Percentiles rank a stretch among this genome's conserved stretches.
Evolutionary conservation across 805 yeast species (phyloP).

Genomic region (Starmerella bombicola): DNA sequence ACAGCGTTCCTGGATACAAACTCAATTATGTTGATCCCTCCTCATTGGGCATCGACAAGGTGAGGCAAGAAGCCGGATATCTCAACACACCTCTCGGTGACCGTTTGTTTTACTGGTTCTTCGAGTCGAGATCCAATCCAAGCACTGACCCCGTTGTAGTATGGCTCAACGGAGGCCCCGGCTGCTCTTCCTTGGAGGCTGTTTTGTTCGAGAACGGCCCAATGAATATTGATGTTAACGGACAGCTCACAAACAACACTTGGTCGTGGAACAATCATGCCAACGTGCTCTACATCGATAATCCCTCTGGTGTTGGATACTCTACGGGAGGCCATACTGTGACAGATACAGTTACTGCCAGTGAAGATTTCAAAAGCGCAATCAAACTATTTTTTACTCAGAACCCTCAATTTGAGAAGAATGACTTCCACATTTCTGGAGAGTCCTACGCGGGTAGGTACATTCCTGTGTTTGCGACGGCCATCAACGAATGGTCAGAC

Average conservation of each 20-base stretch:
- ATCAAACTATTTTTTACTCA: conserved; percentile 69
- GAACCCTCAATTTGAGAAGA: conserved; percentile 55
- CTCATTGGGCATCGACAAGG: conserved; percentile 34
- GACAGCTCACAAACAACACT: conserved; percentile 62
- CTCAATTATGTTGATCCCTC: conserved; percentile 11
- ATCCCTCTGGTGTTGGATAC: conserved; percentile 87
- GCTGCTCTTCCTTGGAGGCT: conserved; percentile 86
- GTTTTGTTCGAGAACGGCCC: conserved; percentile 88
- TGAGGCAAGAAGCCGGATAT: conserved; percentile 64
- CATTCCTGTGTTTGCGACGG: conserved; percentile 66
- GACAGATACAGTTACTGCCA: conserved; percentile 69
- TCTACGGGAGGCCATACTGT: conserved; percentile 50
- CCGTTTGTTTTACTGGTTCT: conserved; percentile 86
- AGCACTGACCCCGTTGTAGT: conserved; percentile 70
- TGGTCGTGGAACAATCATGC: conserved; percentile 88
- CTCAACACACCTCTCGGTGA: conserved; percentile 45
- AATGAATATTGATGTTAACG: conserved; percentile 48
- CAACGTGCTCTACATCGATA: conserved; percentile 80
- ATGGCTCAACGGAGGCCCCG: conserved; percentile 96
- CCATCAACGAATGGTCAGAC: conserved; percentile 36
- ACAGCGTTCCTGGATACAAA: conserved; percentile 12
- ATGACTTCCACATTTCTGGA: conserved; percentile 75
- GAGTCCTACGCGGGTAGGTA: conserved; percentile 93
- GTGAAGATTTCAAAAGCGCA: conserved; percentile 75
- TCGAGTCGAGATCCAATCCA: conserved; percentile 85